Conservation (phyloP, 306 rosid genomes). For the Dalbergia oliveri region DNA sequence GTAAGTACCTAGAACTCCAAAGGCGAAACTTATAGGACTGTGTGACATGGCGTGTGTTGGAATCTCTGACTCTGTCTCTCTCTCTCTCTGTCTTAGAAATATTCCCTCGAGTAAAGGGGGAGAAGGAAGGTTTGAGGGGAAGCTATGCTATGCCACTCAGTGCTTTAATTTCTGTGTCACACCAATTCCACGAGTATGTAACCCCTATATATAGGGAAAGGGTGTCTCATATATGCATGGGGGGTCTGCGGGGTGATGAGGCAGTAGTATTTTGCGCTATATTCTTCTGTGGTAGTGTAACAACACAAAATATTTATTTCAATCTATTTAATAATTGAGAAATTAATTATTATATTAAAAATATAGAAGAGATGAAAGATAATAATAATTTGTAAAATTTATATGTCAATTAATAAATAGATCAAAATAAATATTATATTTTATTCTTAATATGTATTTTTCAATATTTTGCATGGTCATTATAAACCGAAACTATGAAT, state of each 20-base stretch:
- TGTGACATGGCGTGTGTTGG: constrained; percentile 45
- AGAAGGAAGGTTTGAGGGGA: constrained; percentile 36
- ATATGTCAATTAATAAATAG: too few species aligned
- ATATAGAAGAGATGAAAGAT: too few species aligned
- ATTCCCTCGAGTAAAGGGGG: constrained; percentile 31
- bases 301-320: too few species aligned
- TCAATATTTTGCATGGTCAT: constrained; percentile 58
- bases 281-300: too few species aligned
- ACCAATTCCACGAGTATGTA: constrained; percentile 33
- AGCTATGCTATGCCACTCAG: background rate
- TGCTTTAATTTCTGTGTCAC: constrained; percentile 37
- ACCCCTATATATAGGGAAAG: constrained; percentile 54
- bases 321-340: too few species aligned
- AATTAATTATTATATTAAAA: too few species aligned
- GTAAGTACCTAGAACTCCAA: constrained; percentile 78
- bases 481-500: constrained; percentile 25
- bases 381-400: too few species aligned
- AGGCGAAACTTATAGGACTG: constrained; percentile 53
- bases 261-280: constrained; percentile 42
- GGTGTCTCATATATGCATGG: background rate
- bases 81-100: background rate
- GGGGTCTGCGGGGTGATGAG: background rate
- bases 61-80: background rate
- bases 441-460: too few species aligned
- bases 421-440: too few species aligned